Conservation (phyloP, 805 yeast species). For the Ogataea pignaliae region DNA sequence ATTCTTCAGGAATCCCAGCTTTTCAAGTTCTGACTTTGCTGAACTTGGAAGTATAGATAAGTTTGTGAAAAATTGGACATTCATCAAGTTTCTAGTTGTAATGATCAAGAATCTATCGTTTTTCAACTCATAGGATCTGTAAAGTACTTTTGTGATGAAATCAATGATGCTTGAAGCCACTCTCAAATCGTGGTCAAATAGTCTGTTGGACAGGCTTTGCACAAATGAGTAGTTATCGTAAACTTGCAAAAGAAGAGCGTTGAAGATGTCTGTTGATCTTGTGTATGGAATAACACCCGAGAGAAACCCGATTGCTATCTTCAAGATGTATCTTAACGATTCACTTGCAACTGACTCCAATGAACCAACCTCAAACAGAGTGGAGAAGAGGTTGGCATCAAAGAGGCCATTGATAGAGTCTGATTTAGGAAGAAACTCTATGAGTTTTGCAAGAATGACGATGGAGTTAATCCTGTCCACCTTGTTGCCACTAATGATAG, state of each 20-base stretch:
- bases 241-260: conserved; percentile 21
- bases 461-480: conserved; percentile 50
- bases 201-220: conserved; percentile 37
- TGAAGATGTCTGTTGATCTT: conserved; percentile 27
- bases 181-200: conserved; percentile 41
- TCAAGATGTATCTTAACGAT: conserved; percentile 20
- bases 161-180: conserved; percentile 40
- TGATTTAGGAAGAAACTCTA: conserved; percentile 41
- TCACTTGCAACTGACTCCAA: conserved; percentile 18
- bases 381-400: conserved; percentile 21
- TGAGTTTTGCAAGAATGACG: conserved; percentile 47
- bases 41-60: conserved; percentile 38
- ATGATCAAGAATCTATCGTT: conserved; percentile 37
- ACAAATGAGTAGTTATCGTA: conserved; percentile 37
- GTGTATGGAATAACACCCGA: conserved; percentile 40
- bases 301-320: conserved; percentile 34
- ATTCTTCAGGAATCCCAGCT: conserved; percentile 10
- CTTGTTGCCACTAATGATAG: conserved; percentile 43
- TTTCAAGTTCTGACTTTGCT: conserved; percentile 16
- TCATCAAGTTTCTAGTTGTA: conserved; percentile 42
- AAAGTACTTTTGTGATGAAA: conserved; percentile 41
- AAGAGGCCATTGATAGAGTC: conserved; percentile 18
- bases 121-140: conserved; percentile 37
- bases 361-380: conserved; percentile 20
- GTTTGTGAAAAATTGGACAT: conserved; percentile 41